A percentile compares a stretch with the other conserved stretches of the same genome.
These are phyloP conservation scores for Baorangia bicolor DNA, from an alignment of 768 basidiomycete genomes.

Conservation along the genomic window DNA sequence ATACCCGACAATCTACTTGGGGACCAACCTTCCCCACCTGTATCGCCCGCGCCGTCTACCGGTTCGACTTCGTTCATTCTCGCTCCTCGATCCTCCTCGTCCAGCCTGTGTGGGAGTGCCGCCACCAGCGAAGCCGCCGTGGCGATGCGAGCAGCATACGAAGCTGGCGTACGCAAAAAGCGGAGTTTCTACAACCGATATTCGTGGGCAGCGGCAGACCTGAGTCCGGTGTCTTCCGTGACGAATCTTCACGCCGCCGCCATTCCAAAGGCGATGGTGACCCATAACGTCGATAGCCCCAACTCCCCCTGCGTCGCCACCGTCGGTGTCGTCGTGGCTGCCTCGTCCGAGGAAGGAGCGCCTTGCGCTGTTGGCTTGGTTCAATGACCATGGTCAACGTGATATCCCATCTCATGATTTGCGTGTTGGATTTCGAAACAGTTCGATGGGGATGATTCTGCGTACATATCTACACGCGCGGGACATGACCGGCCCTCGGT, in stretches of 20 bases:
- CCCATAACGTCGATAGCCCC: constrained; percentile 7
- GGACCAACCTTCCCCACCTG: constrained; percentile 26
- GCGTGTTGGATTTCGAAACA: background rate
- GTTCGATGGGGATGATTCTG: background rate
- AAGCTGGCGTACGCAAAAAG: constrained; percentile 34
- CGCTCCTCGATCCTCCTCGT: constrained; percentile 29
- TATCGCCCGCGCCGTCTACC: constrained; percentile 30
- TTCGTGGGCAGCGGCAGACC: constrained; percentile 32
- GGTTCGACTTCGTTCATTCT: constrained; percentile 27
- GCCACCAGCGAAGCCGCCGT: constrained; percentile 23
- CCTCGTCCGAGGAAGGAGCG: background rate
- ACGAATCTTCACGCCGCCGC: constrained; percentile 11
- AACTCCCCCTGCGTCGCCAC: background rate
- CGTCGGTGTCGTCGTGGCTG: constrained; percentile 7
- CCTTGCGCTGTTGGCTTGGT: constrained; percentile 10
- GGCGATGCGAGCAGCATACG: constrained; percentile 33
- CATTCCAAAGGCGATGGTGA: constrained; percentile 21
- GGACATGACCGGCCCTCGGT: background rate
- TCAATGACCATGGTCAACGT: constrained; percentile 10
- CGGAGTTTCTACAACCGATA: constrained; percentile 30
- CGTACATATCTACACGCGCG: background rate
- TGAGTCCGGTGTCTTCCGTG: constrained; percentile 23
- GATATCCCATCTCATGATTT: background rate
- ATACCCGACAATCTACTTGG: constrained; percentile 20
- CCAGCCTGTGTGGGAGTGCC: constrained; percentile 25